Evolutionary conservation across 1,284 basidiomycete genomes (phyloP), one percentile per base, ranked within the genome.

Genomic region (Cerioporus squamosus): DNA sequence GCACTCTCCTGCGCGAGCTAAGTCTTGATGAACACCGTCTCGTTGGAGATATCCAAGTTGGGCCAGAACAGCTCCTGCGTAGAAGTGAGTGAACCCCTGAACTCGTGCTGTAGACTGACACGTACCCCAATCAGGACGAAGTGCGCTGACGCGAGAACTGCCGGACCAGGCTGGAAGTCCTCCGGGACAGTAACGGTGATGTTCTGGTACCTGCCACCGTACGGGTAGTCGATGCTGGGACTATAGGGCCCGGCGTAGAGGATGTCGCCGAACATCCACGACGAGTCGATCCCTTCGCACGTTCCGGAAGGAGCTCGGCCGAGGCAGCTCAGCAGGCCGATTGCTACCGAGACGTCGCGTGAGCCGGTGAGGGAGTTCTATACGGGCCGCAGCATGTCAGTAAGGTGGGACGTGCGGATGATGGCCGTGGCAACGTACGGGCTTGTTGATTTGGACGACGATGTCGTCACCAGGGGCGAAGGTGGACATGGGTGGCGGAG

Each of bases 201-300:
- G 60, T 65, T 67, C 56, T 66, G 55, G 39, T 42, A 26, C 36
- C 46, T 29, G 12, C 24, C 47, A 18, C 20, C 39, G 14, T 20
- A 24, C 8, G 45, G 52, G 8, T 62, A 55, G 17, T 68, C 69
- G 57, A 70, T 68, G 52, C 74, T 47, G 0, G 81, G 81, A n/a
- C 72, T 60, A 66, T 75, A 86, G 0, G 67, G 58, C 4, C 83
- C 82, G 15, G 71, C 70, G 66, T 81, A 84, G n/a, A 84, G 71
- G 45, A 80, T 58, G 3, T 48, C 63, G 1, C 81, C 81, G 15
- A 85, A 60, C 5, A 63, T 61, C 17, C 75, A 57, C 5, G 62
- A 53, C 1, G 69, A 63, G 47, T 75, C 54, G 9, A 62, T 39
- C n/a, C 64, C 61, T 74, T 78, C 3, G 70, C 60, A 31, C 53